Evolutionary conservation across 208 protist species (phyloP).

Genomic region (Strigomonas culicis): DNA sequence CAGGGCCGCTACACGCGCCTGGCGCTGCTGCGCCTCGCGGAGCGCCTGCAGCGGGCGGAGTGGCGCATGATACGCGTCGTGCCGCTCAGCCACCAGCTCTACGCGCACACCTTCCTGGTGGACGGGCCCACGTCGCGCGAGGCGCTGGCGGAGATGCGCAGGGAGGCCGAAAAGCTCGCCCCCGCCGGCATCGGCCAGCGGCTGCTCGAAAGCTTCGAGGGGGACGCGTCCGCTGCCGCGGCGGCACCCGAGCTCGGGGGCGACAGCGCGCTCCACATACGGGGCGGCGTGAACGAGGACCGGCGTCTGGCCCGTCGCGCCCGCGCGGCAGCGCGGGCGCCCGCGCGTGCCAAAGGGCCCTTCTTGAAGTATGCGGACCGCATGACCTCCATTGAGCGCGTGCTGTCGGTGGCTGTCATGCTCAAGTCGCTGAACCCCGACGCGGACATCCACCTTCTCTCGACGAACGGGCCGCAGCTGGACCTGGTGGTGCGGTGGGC

Average conservation of each 20-base stretch:
- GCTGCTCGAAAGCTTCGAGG: too few species aligned
- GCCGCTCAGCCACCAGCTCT: conserved; percentile 70
- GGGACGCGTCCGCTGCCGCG: too few species aligned
- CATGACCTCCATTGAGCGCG: conserved; percentile 63
- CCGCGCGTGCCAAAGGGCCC: background rate
- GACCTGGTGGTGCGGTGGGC: conserved; percentile 63
- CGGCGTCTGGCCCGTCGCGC: background rate
- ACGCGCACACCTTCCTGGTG: conserved; percentile 69
- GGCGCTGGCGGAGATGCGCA: conserved; percentile 42
- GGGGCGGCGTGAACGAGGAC: background rate
- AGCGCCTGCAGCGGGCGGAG: conserved; percentile 30
- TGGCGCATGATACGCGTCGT: conserved; percentile 66
- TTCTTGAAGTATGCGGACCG: conserved; percentile 33
- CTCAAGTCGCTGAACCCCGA: conserved; percentile 86
- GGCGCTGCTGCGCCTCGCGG: conserved; percentile 35
- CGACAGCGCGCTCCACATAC: too few species aligned
- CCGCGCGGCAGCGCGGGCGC: background rate
- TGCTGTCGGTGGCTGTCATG: conserved; percentile 81
- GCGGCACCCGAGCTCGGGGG: too few species aligned
- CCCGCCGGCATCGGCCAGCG: conserved; percentile 6
- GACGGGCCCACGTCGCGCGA: conserved; percentile 42
- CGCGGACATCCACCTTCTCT: conserved; percentile 71
- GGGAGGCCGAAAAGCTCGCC: conserved; percentile 29
- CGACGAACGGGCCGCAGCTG: conserved; percentile 47
- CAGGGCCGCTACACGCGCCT: conserved; percentile 59